phyloP scores from a whole-genome alignment of 1,139 yeast species.

The Meyerozyma sp. region DNA sequence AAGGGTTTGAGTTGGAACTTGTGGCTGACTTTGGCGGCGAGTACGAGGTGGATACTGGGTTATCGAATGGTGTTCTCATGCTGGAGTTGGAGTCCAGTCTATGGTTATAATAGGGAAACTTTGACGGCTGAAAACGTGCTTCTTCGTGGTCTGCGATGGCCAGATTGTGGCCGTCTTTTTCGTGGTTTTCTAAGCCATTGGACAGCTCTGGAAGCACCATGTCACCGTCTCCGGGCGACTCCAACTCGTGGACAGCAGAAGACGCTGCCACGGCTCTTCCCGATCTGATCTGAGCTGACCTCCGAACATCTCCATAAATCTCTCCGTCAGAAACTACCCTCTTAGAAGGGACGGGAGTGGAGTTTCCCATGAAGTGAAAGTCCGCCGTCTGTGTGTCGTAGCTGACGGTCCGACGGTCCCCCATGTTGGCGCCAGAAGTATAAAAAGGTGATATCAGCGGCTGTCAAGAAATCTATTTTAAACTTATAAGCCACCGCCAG shows the following conservation, averaged over 20 bases:
- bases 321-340: neutral
- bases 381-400: conserved; percentile 15
- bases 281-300: conserved; percentile 7
- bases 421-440: neutral
- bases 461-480: neutral
- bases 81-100: neutral
- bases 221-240: neutral
- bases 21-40: conserved; percentile 6
- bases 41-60: neutral
- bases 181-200: neutral
- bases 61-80: neutral
- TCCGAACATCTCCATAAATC: neutral
- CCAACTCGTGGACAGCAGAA: neutral
- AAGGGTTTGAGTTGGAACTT: conserved; percentile 13
- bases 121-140: neutral
- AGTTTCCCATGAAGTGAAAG: neutral
- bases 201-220: neutral
- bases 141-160: neutral
- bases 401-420: conserved; percentile 23
- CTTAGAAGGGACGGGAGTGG: neutral
- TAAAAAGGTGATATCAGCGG: neutral
- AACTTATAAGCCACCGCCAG: neutral
- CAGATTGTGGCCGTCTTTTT: neutral
- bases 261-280: conserved; percentile 8
- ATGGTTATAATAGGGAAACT: neutral